phyloP scores from a whole-genome alignment of 2,329 filamentous ascomycete genomes.

The Bipolaris oryzae region DNA sequence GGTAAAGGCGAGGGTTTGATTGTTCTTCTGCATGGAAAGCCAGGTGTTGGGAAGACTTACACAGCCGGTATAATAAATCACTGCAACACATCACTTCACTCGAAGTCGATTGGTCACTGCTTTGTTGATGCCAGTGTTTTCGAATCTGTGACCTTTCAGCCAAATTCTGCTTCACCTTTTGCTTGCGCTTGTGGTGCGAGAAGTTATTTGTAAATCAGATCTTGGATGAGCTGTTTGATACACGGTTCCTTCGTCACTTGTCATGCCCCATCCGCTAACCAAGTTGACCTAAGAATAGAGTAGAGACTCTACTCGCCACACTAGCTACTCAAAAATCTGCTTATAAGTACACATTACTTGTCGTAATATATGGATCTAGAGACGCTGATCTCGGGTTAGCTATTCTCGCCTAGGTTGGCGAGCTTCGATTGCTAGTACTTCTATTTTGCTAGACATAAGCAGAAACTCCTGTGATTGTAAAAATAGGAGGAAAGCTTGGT shows the following conservation, averaged over 20 bases:
- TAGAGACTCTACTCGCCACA: no score
- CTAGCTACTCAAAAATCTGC: no score
- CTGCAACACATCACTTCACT: not conserved
- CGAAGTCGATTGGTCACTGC: conserved; percentile 3
- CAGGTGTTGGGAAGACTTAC: conserved; percentile 34
- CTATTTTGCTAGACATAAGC: no score
- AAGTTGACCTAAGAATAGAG: no score
- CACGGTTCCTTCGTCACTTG: not conserved
- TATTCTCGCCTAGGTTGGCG: no score
- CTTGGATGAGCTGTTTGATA: not conserved
- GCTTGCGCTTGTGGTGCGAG: not conserved
- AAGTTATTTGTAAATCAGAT: not conserved
- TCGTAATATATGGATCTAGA: no score
- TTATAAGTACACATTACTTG: no score
- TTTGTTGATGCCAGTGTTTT: not conserved
- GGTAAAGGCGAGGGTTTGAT: conserved; percentile 31
- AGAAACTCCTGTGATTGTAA: no score
- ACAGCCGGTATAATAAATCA: conserved; percentile 19
- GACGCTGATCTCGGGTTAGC: no score
- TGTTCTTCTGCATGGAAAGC: conserved; percentile 30
- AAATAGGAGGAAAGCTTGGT: no score
- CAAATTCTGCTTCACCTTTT: not conserved
- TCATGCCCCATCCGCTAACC: no score
- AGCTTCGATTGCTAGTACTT: no score
- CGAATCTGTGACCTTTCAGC: not conserved